These are phyloP conservation scores for Singerocomus inundabilis DNA, from an alignment of 1,284 basidiomycete species.

Conservation along the genomic window DNA sequence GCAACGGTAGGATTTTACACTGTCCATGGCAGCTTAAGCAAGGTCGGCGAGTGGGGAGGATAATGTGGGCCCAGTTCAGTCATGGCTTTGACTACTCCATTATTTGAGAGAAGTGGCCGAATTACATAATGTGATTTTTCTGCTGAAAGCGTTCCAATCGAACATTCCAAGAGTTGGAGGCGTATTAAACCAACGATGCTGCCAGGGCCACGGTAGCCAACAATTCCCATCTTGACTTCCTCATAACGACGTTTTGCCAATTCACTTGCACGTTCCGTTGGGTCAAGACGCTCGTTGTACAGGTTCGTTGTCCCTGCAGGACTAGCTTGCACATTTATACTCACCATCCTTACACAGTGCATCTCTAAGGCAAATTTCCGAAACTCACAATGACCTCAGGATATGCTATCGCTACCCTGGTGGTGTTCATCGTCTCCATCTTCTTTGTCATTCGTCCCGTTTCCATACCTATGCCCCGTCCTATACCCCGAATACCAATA, in stretches of 20 bases:
- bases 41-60: too few relatives aligned
- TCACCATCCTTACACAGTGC: neutral
- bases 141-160: neutral
- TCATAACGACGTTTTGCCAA: too few relatives aligned
- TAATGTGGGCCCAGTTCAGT: too few relatives aligned
- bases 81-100: too few relatives aligned
- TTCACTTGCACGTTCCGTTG: neutral
- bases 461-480: constrained; percentile 47
- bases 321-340: neutral
- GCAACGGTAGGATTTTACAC: neutral
- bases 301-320: neutral
- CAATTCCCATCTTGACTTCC: too few relatives aligned
- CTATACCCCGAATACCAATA: constrained; percentile 45
- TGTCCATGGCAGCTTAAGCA: too few relatives aligned
- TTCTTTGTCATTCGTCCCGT: constrained; percentile 68
- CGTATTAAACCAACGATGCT: too few relatives aligned
- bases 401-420: constrained; percentile 61
- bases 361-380: neutral
- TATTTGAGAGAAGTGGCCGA: too few relatives aligned
- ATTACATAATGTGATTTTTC: neutral
- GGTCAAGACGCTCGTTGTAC: too few relatives aligned
- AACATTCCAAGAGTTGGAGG: too few relatives aligned
- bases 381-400: constrained; percentile 40
- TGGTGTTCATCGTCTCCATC: constrained; percentile 75
- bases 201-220: too few relatives aligned